phyloP scores from a whole-genome alignment of 345 rosid genomes.

The Camelina hispida region DNA sequence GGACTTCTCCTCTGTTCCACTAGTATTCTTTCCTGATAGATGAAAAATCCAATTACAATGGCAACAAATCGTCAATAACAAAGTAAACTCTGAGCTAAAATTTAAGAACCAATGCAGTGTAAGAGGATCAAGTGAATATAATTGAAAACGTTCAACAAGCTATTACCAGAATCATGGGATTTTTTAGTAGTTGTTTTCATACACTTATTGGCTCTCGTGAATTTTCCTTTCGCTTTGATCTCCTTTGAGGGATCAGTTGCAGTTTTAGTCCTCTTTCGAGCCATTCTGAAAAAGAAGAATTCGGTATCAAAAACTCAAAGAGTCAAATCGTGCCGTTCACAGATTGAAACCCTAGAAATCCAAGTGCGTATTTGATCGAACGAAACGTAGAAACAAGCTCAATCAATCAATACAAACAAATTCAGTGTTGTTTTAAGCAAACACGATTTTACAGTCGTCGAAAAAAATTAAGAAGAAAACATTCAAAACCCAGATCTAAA shows the following conservation, averaged over 20 bases:
- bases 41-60: background rate
- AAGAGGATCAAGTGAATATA: background rate
- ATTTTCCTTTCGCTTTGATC: constrained; percentile 32
- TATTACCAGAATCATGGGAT: constrained; percentile 33
- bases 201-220: constrained; percentile 30
- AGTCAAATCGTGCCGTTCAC: constrained; percentile 1
- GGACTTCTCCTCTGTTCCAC: constrained; percentile 41
- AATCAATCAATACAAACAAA: background rate
- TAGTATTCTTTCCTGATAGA: constrained; percentile 35
- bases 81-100: background rate
- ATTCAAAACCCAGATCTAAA: constrained; percentile 2
- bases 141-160: background rate
- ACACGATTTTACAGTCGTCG: background rate
- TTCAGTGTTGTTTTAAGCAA: background rate
- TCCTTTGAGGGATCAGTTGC: constrained; percentile 29
- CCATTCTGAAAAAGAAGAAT: constrained; percentile 27
- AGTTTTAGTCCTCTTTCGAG: constrained; percentile 38
- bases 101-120: background rate
- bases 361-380: constrained; percentile 13
- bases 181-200: constrained; percentile 33
- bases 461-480: background rate
- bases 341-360: constrained; percentile 17
- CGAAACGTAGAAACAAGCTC: background rate
- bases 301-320: constrained; percentile 3
- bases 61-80: background rate